Conservation (phyloP, 345 rosid genomes). For the Sapria himalayana region DNA sequence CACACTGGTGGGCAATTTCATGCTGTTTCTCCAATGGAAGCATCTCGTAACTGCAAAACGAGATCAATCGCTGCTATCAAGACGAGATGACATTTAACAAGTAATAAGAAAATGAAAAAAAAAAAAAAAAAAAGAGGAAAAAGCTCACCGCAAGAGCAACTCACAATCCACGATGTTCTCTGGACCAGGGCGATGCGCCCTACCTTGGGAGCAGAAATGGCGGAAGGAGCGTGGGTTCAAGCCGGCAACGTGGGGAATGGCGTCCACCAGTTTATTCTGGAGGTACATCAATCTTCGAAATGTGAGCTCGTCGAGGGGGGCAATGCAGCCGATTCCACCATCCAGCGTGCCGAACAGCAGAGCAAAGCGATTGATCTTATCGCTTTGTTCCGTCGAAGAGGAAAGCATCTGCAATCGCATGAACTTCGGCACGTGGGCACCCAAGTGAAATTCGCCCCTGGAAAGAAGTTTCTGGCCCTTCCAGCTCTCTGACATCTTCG, state of each 20-base stretch:
- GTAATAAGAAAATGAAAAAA: not conserved
- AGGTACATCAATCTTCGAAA: constrained; percentile 86
- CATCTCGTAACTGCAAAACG: constrained; percentile 63
- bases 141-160: constrained; percentile 78
- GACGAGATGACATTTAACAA: not conserved
- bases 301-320: constrained; percentile 84
- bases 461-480: constrained; percentile 93
- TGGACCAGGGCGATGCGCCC: constrained; percentile 83
- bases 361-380: constrained; percentile 83
- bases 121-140: constrained; percentile 4
- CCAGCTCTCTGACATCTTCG: constrained; percentile 95
- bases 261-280: constrained; percentile 75
- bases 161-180: constrained; percentile 91
- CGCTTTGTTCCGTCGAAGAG: constrained; percentile 32
- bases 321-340: constrained; percentile 82
- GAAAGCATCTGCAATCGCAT: constrained; percentile 80
- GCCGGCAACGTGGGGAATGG: constrained; percentile 87
- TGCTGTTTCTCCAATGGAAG: constrained; percentile 75
- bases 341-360: constrained; percentile 77
- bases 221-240: constrained; percentile 85
- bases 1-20: constrained; percentile 66
- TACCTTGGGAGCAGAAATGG: constrained; percentile 60
- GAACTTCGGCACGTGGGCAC: constrained; percentile 81
- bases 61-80: not conserved
- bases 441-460: constrained; percentile 84